Evolutionary conservation across 2,329 filamentous ascomycete genomes (phyloP).

Genomic region (Colletotrichum tofieldiae): DNA sequence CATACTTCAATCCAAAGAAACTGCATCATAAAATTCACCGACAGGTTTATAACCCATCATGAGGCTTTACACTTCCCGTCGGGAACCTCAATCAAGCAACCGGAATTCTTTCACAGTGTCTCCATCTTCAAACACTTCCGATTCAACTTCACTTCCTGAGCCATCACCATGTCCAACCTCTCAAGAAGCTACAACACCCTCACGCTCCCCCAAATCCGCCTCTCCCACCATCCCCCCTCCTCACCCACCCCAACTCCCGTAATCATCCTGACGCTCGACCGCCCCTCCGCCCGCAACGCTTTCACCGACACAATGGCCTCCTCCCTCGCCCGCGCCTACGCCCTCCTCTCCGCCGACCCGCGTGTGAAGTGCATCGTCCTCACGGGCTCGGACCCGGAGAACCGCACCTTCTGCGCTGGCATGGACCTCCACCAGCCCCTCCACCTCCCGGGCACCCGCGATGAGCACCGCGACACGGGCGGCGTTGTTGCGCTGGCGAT

Average conservation of each 20-base stretch:
- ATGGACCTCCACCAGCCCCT: conserved; percentile 65
- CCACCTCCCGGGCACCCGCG: conserved; percentile 46
- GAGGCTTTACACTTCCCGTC: not conserved
- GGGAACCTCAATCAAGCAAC: not conserved
- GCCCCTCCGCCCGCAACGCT: conserved; percentile 77
- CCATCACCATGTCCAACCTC: conserved; percentile 39
- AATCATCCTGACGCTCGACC: conserved; percentile 75
- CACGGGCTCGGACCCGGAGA: conserved; percentile 64
- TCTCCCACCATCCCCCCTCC: conserved; percentile 65
- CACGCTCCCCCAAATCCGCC: conserved; percentile 59
- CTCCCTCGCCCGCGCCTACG: conserved; percentile 71
- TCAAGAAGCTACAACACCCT: conserved; percentile 59
- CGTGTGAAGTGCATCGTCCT: conserved; percentile 71
- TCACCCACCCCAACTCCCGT: conserved; percentile 72
- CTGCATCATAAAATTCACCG: too few species aligned
- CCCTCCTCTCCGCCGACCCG: conserved; percentile 65
- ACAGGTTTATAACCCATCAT: too few species aligned
- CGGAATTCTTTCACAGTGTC: not conserved
- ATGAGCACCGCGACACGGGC: conserved; percentile 64
- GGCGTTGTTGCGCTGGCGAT: conserved; percentile 70
- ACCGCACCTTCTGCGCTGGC: conserved; percentile 71
- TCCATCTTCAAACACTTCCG: not conserved
- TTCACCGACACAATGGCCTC: conserved; percentile 77
- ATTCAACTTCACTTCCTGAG: not conserved
- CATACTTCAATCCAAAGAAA: not conserved